Evolutionary conservation across 2,329 filamentous ascomycete species (phyloP).

Genomic region (Arachnomyces sp.): DNA sequence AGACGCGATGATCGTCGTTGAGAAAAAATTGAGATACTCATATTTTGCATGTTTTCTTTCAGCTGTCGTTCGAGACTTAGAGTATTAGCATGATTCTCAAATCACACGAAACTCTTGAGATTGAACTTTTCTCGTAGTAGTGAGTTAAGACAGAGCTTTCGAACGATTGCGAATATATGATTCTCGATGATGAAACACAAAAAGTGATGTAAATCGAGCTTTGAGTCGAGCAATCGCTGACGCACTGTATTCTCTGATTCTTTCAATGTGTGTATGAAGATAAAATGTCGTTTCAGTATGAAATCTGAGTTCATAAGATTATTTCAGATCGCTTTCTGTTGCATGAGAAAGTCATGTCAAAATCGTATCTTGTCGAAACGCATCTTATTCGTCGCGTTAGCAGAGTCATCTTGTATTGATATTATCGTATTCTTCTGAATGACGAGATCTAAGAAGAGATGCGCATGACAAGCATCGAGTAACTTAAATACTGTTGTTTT

Average conservation of each 20-base stretch:
- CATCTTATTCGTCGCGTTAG: slow-evolving; percentile 10
- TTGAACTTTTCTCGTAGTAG: slow-evolving; percentile 7
- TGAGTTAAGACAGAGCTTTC: slow-evolving; percentile 5
- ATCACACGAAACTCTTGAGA: slow-evolving; percentile 7
- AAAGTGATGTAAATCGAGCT: slow-evolving; percentile 12
- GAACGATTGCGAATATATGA: slow-evolving; percentile 8
- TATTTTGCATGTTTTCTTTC: background rate
- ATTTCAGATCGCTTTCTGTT: slow-evolving; percentile 8
- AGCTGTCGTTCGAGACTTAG: slow-evolving; percentile 6
- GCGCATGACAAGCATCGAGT: slow-evolving; percentile 11
- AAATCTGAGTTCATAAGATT: too few relatives aligned
- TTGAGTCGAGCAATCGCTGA: slow-evolving; percentile 6
- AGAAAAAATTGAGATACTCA: too few relatives aligned
- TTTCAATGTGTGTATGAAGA: slow-evolving; percentile 7
- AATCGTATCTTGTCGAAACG: slow-evolving; percentile 8
- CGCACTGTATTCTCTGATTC: slow-evolving; percentile 5
- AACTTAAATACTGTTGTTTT: slow-evolving; percentile 14
- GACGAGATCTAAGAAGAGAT: slow-evolving; percentile 10
- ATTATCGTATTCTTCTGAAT: slow-evolving; percentile 4
- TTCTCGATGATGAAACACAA: slow-evolving; percentile 7
- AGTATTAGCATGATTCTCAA: slow-evolving; percentile 14
- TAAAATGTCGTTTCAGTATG: slow-evolving; percentile 8
- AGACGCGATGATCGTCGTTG: too few relatives aligned
- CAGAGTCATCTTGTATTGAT: slow-evolving; percentile 9
- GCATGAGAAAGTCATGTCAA: slow-evolving; percentile 7